These are phyloP conservation scores for Rubia balearica DNA, from an alignment of 305 asterid genomes.

Conservation along the genomic window DNA sequence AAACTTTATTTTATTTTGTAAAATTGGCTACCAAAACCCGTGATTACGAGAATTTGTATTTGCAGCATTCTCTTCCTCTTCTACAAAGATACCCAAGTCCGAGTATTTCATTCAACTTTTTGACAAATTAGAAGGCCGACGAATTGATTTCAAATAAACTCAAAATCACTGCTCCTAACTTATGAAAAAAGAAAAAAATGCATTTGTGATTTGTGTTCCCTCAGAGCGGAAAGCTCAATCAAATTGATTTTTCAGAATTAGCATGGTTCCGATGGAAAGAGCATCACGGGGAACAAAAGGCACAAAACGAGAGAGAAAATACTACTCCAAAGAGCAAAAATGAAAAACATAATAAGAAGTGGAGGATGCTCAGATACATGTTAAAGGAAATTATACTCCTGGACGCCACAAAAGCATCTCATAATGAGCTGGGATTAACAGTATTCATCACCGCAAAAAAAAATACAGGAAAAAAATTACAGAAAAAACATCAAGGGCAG, in stretches of 20 bases:
- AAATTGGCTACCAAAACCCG: too few relatives aligned
- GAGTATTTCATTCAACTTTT: too few relatives aligned
- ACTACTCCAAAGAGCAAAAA: background rate
- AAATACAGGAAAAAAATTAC: background rate
- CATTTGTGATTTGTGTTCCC: background rate
- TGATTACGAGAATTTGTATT: too few relatives aligned
- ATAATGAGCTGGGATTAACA: constrained; percentile 75
- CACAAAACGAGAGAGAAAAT: background rate
- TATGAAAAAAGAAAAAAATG: background rate
- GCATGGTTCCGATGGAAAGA: background rate
- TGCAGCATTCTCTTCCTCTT: too few relatives aligned
- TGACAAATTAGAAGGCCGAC: too few relatives aligned
- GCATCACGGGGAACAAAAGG: constrained; percentile 1
- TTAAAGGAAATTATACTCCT: constrained; percentile 39
- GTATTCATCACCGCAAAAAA: constrained; percentile 41
- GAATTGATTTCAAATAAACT: too few relatives aligned
- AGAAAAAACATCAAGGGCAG: background rate
- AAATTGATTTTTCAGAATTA: constrained; percentile 9
- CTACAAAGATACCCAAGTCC: too few relatives aligned
- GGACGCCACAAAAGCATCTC: constrained; percentile 45
- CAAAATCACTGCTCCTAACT: too few relatives aligned
- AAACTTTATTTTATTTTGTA: too few relatives aligned
- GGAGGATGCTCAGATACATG: constrained; percentile 39
- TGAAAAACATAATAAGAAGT: background rate
- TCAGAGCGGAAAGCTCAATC: constrained; percentile 13